Conservation (phyloP, 1,139 yeast genomes). For the Pichia sp. region DNA sequence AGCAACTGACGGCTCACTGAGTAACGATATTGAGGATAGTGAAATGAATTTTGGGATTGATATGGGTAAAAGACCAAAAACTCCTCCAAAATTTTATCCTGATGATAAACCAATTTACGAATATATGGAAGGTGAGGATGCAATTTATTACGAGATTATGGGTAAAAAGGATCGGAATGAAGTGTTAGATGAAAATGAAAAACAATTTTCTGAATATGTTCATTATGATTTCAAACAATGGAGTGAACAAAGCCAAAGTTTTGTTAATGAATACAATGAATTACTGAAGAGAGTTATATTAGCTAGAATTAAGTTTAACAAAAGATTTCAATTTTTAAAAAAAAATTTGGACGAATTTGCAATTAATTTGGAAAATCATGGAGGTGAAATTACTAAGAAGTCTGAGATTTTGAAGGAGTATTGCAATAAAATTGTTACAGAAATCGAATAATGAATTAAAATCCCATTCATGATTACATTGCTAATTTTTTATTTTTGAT, state of each 20-base stretch:
- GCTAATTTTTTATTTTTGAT: not conserved
- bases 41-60: not conserved
- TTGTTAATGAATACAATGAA: constrained; percentile 29
- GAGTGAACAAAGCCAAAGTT: constrained; percentile 31
- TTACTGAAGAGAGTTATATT: constrained; percentile 32
- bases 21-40: not conserved
- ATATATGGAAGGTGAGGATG: constrained; percentile 16
- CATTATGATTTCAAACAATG: constrained; percentile 32
- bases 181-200: constrained; percentile 15
- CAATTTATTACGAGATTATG: constrained; percentile 13
- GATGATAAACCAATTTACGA: constrained; percentile 15
- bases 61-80: constrained; percentile 4
- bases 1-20: constrained; percentile 10
- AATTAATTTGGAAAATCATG: constrained; percentile 31
- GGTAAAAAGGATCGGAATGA: constrained; percentile 10
- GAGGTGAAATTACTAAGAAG: constrained; percentile 32
- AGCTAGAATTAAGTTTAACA: constrained; percentile 35
- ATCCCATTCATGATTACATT: not conserved
- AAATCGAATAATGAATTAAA: constrained; percentile 13
- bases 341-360: constrained; percentile 34
- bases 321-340: constrained; percentile 31
- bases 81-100: constrained; percentile 13
- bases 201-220: constrained; percentile 24
- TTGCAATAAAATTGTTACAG: constrained; percentile 36
- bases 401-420: constrained; percentile 33